These are phyloP conservation scores for Rhododendron kiyosumense DNA, from an alignment of 148 eudicot genomes.

Conservation along the genomic window DNA sequence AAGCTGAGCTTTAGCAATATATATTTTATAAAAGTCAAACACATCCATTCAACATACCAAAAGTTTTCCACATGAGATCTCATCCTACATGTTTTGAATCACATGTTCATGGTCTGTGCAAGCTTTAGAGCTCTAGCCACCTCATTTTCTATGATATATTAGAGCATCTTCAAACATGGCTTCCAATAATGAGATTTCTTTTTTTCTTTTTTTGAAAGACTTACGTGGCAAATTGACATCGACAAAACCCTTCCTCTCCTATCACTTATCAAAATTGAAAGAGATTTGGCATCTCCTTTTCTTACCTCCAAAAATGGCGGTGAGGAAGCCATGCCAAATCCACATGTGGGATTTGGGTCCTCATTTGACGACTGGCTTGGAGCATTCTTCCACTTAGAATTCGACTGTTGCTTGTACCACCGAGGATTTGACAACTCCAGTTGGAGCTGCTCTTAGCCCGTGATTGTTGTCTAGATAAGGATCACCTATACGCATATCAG, in stretches of 20 bases:
- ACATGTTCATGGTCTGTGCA: constrained; percentile 22
- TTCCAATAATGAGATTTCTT: no score
- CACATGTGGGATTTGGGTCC: background rate
- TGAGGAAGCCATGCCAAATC: background rate
- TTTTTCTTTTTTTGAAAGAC: no score
- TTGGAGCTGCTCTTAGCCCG: constrained; percentile 2
- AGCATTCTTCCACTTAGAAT: background rate
- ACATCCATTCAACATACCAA: constrained; percentile 11
- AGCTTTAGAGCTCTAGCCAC: constrained; percentile 9
- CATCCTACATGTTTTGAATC: constrained; percentile 30
- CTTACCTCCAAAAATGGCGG: background rate
- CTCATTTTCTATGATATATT: background rate
- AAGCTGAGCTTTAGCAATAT: background rate
- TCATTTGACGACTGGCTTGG: background rate
- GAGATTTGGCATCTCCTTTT: background rate
- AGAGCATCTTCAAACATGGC: background rate
- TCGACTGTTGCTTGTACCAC: no score
- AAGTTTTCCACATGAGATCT: constrained; percentile 44
- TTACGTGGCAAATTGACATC: background rate
- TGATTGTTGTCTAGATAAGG: constrained; percentile 21
- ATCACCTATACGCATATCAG: background rate
- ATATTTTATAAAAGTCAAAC: background rate
- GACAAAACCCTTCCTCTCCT: background rate
- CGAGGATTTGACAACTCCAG: no score
- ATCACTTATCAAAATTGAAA: background rate